Percentiles rank a stretch among this genome's conserved stretches.
Evolutionary conservation across 2,329 filamentous ascomycete species (phyloP).

Genomic region (Colletotrichum agaves): DNA sequence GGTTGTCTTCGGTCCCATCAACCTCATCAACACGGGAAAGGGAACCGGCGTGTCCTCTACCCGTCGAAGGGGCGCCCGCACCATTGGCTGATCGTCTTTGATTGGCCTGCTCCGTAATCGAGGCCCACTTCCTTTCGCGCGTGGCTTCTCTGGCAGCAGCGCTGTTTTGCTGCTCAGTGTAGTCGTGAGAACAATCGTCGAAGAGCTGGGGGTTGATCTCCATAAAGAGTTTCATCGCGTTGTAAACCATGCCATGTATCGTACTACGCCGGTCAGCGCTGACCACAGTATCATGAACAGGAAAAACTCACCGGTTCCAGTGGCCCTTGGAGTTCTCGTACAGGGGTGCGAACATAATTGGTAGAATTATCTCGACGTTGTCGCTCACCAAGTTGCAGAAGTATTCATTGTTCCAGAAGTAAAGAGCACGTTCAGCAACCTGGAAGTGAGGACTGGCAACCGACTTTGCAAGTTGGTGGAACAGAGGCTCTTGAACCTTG

Average conservation of each 20-base stretch:
- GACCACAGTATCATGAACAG: neutral
- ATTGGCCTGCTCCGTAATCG: slow-evolving; percentile 82
- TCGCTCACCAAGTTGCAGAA: slow-evolving; percentile 99
- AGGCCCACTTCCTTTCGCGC: slow-evolving; percentile 90
- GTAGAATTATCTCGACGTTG: slow-evolving; percentile 97
- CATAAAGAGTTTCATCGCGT: slow-evolving; percentile 99
- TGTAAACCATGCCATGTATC: slow-evolving; percentile 99
- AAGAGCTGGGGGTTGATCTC: slow-evolving; percentile 99
- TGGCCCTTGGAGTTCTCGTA: slow-evolving; percentile 99
- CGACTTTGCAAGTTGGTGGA: slow-evolving; percentile 97
- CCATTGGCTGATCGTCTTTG: slow-evolving; percentile 65
- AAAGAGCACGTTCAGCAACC: slow-evolving; percentile 94
- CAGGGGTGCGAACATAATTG: slow-evolving; percentile 98
- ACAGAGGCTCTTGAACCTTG: slow-evolving; percentile 97
- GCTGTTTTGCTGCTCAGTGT: slow-evolving; percentile 94
- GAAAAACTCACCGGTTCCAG: slow-evolving; percentile 85
- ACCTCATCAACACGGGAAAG: slow-evolving; percentile 75
- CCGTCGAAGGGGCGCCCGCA: slow-evolving; percentile 44
- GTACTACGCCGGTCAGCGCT: slow-evolving; percentile 70
- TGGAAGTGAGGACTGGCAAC: slow-evolving; percentile 99
- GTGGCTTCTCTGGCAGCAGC: slow-evolving; percentile 85
- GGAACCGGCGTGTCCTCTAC: slow-evolving; percentile 52
- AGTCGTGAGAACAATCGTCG: slow-evolving; percentile 98
- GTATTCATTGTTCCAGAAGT: slow-evolving; percentile 99
- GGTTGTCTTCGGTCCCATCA: slow-evolving; percentile 85